Base-by-base conservation (phyloP, 331 rosid species). In the Spiraea crenata region DNA sequence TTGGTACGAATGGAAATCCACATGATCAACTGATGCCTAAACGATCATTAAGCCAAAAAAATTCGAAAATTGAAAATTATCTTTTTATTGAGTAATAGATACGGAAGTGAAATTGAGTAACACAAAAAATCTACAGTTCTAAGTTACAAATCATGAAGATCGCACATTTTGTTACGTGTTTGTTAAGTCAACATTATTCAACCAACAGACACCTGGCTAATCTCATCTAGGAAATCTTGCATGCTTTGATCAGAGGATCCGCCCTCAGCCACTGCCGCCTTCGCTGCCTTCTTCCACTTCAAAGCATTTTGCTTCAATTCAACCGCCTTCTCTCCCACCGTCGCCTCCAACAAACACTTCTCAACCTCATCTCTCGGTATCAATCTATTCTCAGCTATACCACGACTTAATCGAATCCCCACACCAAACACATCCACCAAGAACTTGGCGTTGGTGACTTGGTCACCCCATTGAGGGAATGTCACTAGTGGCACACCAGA, bases 391-490 rank as follows among this genome's bases (percentile, higher is more conserved):
- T 84, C 87, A 3, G 65, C 57, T 5, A 7, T 40, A 0, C 88
- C 82, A 0, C 85, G 76, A 0, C 86, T 80, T 78, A 90, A 7
- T 25, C 84, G 67, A 7, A 85, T 17, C 8, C 97, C 98, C 0
- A 87, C 91, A 1, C 80, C 74, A 37, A 76, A 88, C 1, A 79
- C 96, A 45, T 90, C 97, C 0, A 90, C 92, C 57, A 93, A 50
- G 70, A 83, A 85, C 77, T 90, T 90, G 3, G 97, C 90, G 11
- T 93, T 89, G 5, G 96, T 93, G 7, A 85, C 83, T 57, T 93
- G 98, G 65, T 93, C 98, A 0, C 98, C 98, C 97, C 98, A 93
- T 25, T 88, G 90, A 4, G 97, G 96, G 70, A 86, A 90, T 0
- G 90, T 74, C 70, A 93, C 51, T 74, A 88, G 70, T 0, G 97